These are phyloP conservation scores for Lophiotrema nucula DNA, from an alignment of 495 filamentous ascomycete genomes.

Conservation along the genomic window DNA sequence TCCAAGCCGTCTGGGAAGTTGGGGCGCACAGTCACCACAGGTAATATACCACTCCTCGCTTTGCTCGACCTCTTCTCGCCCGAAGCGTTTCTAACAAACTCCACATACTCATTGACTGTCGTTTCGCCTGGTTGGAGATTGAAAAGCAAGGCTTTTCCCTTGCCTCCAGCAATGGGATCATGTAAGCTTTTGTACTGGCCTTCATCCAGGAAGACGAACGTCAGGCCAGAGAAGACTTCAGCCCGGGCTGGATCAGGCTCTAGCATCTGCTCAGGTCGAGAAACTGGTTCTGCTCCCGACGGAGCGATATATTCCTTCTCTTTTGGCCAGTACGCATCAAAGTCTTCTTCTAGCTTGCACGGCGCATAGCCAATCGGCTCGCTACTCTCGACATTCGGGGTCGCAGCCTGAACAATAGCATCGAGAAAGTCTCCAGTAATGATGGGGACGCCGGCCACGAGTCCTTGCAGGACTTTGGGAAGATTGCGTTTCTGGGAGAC, in stretches of 20 bases:
- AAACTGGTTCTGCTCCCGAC: slow-evolving; percentile 68
- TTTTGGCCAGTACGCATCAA: slow-evolving; percentile 78
- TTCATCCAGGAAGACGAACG: slow-evolving; percentile 80
- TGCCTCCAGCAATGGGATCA: slow-evolving; percentile 70
- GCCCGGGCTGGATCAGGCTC: slow-evolving; percentile 62
- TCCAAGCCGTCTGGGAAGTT: slow-evolving; percentile 54
- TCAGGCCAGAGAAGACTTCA: slow-evolving; percentile 81
- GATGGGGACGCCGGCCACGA: slow-evolving; percentile 79
- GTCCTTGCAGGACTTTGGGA: slow-evolving; percentile 30
- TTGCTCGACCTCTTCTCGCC: slow-evolving; percentile 59
- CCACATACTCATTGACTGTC: slow-evolving; percentile 70
- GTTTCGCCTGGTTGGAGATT: slow-evolving; percentile 63
- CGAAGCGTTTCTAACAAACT: slow-evolving; percentile 70
- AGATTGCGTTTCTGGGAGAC: slow-evolving; percentile 82
- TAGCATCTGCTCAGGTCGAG: slow-evolving; percentile 62
- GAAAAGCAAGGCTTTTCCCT: slow-evolving; percentile 75
- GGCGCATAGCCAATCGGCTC: slow-evolving; percentile 49
- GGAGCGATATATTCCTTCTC: slow-evolving; percentile 68
- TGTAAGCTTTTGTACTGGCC: slow-evolving; percentile 77
- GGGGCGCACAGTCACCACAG: slow-evolving; percentile 74
- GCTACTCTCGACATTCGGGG: slow-evolving; percentile 49
- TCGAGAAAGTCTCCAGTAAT: slow-evolving; percentile 74
- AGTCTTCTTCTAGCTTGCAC: slow-evolving; percentile 77
- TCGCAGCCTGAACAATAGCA: slow-evolving; percentile 46
- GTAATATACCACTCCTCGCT: slow-evolving; percentile 56